Conservation (phyloP, 1,284 basidiomycete genomes). For the Pyrrhoderma noxium region DNA sequence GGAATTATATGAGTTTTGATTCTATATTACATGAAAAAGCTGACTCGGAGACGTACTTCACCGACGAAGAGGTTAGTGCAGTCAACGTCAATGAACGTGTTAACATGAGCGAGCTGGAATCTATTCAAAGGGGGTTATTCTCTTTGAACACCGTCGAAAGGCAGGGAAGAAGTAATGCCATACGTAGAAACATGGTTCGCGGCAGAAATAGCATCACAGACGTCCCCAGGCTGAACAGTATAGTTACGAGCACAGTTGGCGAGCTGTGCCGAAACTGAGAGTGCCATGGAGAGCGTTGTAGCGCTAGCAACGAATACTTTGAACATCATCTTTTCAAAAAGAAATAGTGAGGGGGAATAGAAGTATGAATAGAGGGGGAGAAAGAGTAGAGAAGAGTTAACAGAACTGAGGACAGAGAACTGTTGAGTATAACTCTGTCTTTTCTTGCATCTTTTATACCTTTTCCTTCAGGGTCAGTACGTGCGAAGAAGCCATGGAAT, state of each 20-base stretch:
- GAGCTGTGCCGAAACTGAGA: constrained; percentile 2
- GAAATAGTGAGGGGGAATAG: not conserved
- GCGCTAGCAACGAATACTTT: constrained; percentile 2
- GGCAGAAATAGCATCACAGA: constrained; percentile 41
- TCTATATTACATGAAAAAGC: no score
- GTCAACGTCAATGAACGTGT: constrained; percentile 30
- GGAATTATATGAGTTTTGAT: not conserved
- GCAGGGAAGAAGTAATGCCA: not conserved
- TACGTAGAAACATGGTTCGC: constrained; percentile 40
- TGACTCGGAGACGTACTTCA: constrained; percentile 21
- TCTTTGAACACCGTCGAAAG: not conserved
- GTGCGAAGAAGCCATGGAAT: no score
- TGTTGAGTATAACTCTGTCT: not conserved
- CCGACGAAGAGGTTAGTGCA: constrained; percentile 40
- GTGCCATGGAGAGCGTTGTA: not conserved
- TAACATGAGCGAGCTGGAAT: constrained; percentile 41
- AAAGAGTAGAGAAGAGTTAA: not conserved
- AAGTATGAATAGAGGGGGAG: not conserved
- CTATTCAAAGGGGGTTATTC: constrained; percentile 21
- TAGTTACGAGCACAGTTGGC: constrained; percentile 34
- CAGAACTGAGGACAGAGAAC: not conserved
- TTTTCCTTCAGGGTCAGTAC: no score
- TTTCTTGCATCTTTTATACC: no score
- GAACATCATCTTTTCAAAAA: not conserved
- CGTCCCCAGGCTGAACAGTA: constrained; percentile 36